Base-by-base conservation (phyloP, 768 basidiomycete species). In the Lentinula guzmanii region DNA sequence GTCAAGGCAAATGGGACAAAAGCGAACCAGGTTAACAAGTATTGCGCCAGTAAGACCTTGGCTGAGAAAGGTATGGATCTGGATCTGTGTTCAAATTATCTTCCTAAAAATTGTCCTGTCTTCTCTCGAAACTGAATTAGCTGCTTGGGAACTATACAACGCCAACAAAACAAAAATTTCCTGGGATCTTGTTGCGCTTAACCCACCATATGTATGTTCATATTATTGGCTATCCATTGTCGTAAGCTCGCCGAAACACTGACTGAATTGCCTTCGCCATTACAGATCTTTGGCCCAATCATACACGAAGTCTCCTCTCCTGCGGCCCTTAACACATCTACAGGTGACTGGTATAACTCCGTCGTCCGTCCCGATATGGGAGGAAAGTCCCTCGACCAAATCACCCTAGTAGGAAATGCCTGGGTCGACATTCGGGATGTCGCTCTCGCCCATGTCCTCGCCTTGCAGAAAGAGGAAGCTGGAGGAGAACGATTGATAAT, bases 401-500 rank as follows among this genome's bases (percentile, higher is more conserved):
- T 71, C 37, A 66, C 66, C 24, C 59, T 66, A 16, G 60, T 65
- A 16, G 70, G 71, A 5, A 64, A 67, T 1, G 64, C 64, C 35
- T 81, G 75, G 74, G 61, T 81, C 24, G 78, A 83, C 57, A 80
- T 82, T 2, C 75, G 79, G 16, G 82, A 85, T 65, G 67, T 82
- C 35, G 85, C 81, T 0, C 69, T 73, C 15, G 84, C 81, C 0
- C 86, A 89, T 65, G 75, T 77, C 1, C 68, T 70, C 4, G 82
- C 84, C 3, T 71, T 89, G 10, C 73, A 76, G 55, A 78, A 71
- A 21, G 72, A 74, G 4, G 76, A 77, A 8, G 85, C 85, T 0
- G 76, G 77, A 4, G 82, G 82, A 1, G 74, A 86, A 54, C 72
- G 86, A 43, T 79, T 86, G 66, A 77, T 87, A 64, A 62, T 82